phyloP scores from a whole-genome alignment of 495 filamentous ascomycete species.

The Terfezia claveryi region DNA sequence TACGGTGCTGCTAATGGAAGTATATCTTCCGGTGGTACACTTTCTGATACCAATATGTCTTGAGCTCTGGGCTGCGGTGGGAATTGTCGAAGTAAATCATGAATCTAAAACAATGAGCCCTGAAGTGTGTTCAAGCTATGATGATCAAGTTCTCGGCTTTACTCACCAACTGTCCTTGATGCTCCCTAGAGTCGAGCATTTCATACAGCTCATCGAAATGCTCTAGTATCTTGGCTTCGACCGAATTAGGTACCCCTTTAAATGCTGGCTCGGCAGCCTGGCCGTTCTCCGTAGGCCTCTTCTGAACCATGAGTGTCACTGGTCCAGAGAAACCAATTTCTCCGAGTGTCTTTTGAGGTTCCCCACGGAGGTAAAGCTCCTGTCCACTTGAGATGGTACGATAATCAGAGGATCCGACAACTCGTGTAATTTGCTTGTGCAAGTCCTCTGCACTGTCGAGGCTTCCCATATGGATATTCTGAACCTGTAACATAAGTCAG shows the following conservation, averaged over 20 bases:
- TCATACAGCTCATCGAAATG: constrained; percentile 74
- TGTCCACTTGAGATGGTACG: constrained; percentile 10
- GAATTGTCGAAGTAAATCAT: constrained; percentile 49
- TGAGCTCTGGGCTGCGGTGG: constrained; percentile 43
- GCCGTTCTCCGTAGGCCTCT: too few relatives aligned
- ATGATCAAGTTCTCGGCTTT: background rate
- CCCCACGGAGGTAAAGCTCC: constrained; percentile 13
- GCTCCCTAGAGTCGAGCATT: constrained; percentile 54
- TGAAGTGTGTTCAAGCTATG: too few relatives aligned
- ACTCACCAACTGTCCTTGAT: constrained; percentile 42
- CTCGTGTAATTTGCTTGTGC: constrained; percentile 12
- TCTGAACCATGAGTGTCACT: constrained; percentile 24
- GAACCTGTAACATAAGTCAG: constrained; percentile 8
- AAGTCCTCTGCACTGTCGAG: constrained; percentile 16
- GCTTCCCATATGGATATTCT: constrained; percentile 16
- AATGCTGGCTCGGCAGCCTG: background rate
- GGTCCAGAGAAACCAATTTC: constrained; percentile 15
- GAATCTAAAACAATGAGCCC: constrained; percentile 29
- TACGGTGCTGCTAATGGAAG: constrained; percentile 52
- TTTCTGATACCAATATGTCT: constrained; percentile 31
- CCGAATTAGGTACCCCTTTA: constrained; percentile 23
- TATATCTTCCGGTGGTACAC: constrained; percentile 30
- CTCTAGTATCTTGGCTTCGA: constrained; percentile 56
- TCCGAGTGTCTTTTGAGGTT: constrained; percentile 13
- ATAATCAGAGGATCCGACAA: constrained; percentile 10